A percentile compares a stretch with the other conserved stretches of the same genome.
phyloP scores from a whole-genome alignment of 2,329 filamentous ascomycete genomes.

The Neoascochyta sp. region DNA sequence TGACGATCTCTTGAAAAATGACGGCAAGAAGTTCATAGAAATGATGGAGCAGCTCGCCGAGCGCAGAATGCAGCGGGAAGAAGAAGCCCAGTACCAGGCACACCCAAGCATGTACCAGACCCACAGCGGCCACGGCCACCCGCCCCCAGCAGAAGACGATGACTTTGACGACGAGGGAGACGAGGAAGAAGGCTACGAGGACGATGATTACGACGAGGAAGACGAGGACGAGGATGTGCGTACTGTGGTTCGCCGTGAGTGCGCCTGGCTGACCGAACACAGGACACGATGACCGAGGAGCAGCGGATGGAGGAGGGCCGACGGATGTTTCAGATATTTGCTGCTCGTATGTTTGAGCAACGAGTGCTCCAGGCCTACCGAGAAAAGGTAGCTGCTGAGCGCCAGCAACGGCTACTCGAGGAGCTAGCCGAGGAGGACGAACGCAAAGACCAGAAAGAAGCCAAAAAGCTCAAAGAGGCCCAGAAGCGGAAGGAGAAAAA shows the following conservation, averaged over 20 bases:
- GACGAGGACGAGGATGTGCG: constrained; percentile 36
- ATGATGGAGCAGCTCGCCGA: constrained; percentile 99
- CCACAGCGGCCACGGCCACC: constrained; percentile 62
- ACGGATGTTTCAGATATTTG: constrained; percentile 99
- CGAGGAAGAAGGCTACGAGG: constrained; percentile 57
- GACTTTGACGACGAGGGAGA: constrained; percentile 71
- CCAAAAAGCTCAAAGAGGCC: constrained; percentile 89
- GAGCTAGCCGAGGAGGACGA: constrained; percentile 84
- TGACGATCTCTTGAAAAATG: constrained; percentile 96
- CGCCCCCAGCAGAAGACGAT: constrained; percentile 63
- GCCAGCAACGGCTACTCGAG: constrained; percentile 84
- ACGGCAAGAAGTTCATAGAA: constrained; percentile 98
- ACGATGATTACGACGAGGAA: constrained; percentile 52
- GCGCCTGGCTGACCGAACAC: constrained; percentile 32
- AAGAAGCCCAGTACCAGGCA: constrained; percentile 69
- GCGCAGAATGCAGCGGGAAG: constrained; percentile 93
- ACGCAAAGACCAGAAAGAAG: constrained; percentile 73
- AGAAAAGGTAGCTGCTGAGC: constrained; percentile 91
- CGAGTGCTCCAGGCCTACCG: constrained; percentile 94
- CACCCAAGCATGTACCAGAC: constrained; percentile 53
- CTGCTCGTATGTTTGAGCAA: constrained; percentile 98
- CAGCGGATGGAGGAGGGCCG: constrained; percentile 98
- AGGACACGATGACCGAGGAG: constrained; percentile 97
- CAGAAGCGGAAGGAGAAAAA: constrained; percentile 96
- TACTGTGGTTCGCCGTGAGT: constrained; percentile 12